Evolutionary conservation across 2,329 filamentous ascomycete species (phyloP), one percentile per base, ranked within the genome.

Genomic region (Colletotrichum sansevieriae): DNA sequence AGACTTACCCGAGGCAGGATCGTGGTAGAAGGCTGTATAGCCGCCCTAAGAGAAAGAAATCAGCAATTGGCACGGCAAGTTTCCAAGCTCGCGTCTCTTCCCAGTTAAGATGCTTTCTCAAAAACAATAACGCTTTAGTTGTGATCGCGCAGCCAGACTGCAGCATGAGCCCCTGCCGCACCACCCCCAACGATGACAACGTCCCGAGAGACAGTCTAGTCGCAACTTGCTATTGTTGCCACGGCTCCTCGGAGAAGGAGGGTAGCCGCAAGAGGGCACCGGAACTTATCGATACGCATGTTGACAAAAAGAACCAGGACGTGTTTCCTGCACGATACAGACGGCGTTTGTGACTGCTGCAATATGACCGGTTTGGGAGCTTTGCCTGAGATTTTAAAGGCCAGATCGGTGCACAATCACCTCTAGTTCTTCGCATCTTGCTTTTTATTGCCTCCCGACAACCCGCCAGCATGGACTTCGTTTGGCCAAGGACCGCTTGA

Each of bases 121-220:
- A 84, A 71, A 0, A 85, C 70, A 3, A 79, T 74, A 13, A 83
- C 76, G 7, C 70, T 79, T 33, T 80, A 75, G 35, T 76, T 76
- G 18, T 74, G 58, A 37, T 83, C 77, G 10, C 77, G 74, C 7
- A 85, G 74, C 20, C 73, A 69, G 25, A 83, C 77, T 10, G 82
- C 81, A 6, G 79, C 75, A 65, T 83, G 79, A 0, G 78, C 80
- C 12, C 83, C 82, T 18, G 75, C 70, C 0, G 78, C 74, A 22
- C 83, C 83, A 3, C 82, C 82, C 29, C 83, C 82, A 35, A 84
- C 77, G 58, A 84, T 65, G 41, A 54, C 58, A n/a, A 75, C 71
- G n/a, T 75, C 73, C 22, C 73, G 72, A 13, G 52, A 43, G 39
- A 74, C 69, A 33, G 49, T 55, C 18, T 63, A 39, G 33, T 13